Base-by-base conservation (phyloP, 768 basidiomycete species). In the Suillus americanus region DNA sequence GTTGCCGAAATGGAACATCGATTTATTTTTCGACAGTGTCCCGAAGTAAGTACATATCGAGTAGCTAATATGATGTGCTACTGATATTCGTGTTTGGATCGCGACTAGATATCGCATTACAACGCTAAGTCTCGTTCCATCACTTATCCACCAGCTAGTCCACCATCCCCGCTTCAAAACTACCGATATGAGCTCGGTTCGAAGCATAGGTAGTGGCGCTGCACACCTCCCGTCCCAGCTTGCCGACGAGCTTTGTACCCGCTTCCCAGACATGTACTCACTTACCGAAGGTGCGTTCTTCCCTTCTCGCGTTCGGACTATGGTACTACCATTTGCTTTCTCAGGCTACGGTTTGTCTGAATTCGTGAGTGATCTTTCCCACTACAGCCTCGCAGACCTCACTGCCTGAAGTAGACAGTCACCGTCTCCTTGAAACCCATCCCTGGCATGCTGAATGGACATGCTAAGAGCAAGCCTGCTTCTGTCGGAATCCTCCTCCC, bases 311-410 rank as follows among this genome's bases (percentile, higher is more conserved):
- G 7, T 23, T 40, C 50, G n/a, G 20, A 65, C 28, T 46, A 9
- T 35, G 50, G 33, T 28, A 25, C 61, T 25, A 16, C 28, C n/a
- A 35, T 20, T 38, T 16, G 6, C 18, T 62, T 55, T 61, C 23
- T 28, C 62, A 86, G 87, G 86, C 0, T 89, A 87, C 66, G 89
- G 89, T 18, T 81, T 87, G 79, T 86, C 86, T 0, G 87, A 88
- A 78, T 71, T 71, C 37, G 86, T 86, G 66, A 65, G 86, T 78
- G 2, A 38, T 41, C 12, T 9, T 35, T 18, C 37, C 46, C 33
- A 18, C 46, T 3, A 43, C 40, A 35, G 55, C 51, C 23, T 28
- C 56, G 48, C 4, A 35, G 46, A 30, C 37, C 6, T 40, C 37
- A 35, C 12, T 6, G 20, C 18, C 20, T 3, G 5, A 35, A 9